Base-by-base conservation (phyloP, 2,329 filamentous ascomycete species). In the Pyrenochaeta sp. region DNA sequence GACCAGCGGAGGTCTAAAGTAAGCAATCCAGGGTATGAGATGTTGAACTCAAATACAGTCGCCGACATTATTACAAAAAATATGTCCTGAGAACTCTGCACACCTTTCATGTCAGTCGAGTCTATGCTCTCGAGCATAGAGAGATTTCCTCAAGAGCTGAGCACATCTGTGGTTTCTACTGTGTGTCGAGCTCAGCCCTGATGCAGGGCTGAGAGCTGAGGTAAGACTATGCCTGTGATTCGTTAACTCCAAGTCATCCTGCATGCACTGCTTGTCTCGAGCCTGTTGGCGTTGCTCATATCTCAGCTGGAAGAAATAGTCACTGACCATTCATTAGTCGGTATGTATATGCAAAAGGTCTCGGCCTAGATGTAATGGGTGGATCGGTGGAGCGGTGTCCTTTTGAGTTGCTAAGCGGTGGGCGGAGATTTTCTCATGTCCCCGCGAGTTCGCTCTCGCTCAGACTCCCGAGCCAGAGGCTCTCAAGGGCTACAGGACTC, bases 201-300 rank as follows among this genome's bases (percentile, higher is more conserved):
- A 32, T 51, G 44, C 45, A 58, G 43, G 59, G 63, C 56, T 62
- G 57, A 61, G 57, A 59, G 54, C 61, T 57, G 61, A 60, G 57
- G 59, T 65, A 36, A 67, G 46, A 64, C 58, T 54, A 54, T 37
- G 49, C 48, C 45, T 48, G 36, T 59, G 56, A 63, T 64, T 64
- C 53, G 63, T 47, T 46, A 32, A 52, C 12, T 39, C 22, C 39
- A 54, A 46, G 34, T 57, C 44, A 61, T 62, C 54, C 54, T 60
- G 52, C 58, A 64, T 59, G 48, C 54, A 64, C 47, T 59, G 48
- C 54, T 50, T 47, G 51, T 42, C 46, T 25, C 28, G 24, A 47
- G 40, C 39, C 46, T 54, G 36, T 47, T 22, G 42, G 50, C 9
- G 57, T 40, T 52, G 53, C 61, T 54, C 39, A 28, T 39, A 45